Base-by-base conservation (phyloP, 768 basidiomycete genomes). In the Lactifluus echinatus region DNA sequence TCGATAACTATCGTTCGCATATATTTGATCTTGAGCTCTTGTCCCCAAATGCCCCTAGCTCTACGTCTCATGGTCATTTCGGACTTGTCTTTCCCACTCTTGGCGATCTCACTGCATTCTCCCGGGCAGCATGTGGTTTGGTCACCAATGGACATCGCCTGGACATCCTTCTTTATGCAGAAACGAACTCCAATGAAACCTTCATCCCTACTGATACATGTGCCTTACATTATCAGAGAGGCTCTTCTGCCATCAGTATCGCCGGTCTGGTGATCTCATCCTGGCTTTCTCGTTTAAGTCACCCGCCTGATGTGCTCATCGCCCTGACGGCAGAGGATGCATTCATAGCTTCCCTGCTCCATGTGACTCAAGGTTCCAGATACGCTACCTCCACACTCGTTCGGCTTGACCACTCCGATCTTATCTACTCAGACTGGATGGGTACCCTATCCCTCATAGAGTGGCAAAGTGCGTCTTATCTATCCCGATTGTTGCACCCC, bases 361-460 rank as follows among this genome's bases (percentile, higher is more conserved):
- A 42, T 15, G 36, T 37, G 31, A 26, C 61, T 12, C 40, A 40
- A 23, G 24, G 40, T 19, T 50, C 56, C 2, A 31, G 43, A 2
- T 26, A 50, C 17, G 44, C 42, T 14, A 31, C 69, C 23, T 64
- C 68, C 26, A 71, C 72, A 10, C 17, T 76, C 8, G 68, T 84
- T 1, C 71, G 71, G 21, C 67, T 85, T 26, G 77, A 77, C 31
- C 71, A 71, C 8, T 61, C 59, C n/a, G 80, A 85, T 59, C 66
- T 87, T 28, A 66, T 64, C 15, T 74, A 79, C 58, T 74, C 74
- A 2, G 73, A 76, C 29, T 89, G 87, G 87, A 81, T 88, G 71
- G 74, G 76, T 2, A 72, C 80, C 0, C 71, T 89, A 24, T 71
- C 79, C 2, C 61, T 83, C 5, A 57, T 70, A 28, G 85, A 89